Base-by-base conservation (phyloP, 2,329 filamentous ascomycete genomes). In the Pseudogymnoascus sp. region DNA sequence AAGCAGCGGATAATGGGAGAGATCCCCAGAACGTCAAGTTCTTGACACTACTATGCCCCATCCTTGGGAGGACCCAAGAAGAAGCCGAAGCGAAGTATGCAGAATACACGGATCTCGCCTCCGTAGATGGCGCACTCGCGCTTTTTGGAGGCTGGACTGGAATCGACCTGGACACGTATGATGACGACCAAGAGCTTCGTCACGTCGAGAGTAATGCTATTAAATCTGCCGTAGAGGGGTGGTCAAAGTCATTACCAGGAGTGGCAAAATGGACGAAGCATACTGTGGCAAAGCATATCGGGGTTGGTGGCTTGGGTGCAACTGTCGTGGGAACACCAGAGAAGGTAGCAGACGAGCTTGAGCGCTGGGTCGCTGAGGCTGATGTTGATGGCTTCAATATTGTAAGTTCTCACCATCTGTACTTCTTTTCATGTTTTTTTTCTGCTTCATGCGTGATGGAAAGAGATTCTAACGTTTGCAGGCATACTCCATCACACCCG, bases 141-240 rank as follows among this genome's bases (percentile, higher is more conserved):
- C 72, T 90, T 16, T 91, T 90, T 66, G 86, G 86, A 18, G 88
- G 88, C 1, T 91, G 87, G 87, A 90, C 87, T 0, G 88, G 85
- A 0, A 85, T 87, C 54, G 82, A 88, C 68, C 73, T 88, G 22
- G 75, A 78, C 6, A 74, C 78, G 43, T 87, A 86, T 65, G 79
- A 74, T 0, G 84, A 87, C 25, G 84, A 87, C 41, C 79, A 87
- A 67, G 85, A 88, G 69, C 72, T 88, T 58, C 73, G 83, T 11
- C 66, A 75, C 58, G 75, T 76, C 0, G 74, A 77, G 64, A 76
- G 74, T 63, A 77, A 77, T 37, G 75, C 75, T 4, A 62, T 62
- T 38, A 79, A 76, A 61, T 82, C 79, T 9, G 81, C 79, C 0
- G 79, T 84, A 1, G 79, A 83, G 64, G 80, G 75, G 1, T 81